Evolutionary conservation across 2,329 filamentous ascomycete genomes (phyloP).

Genomic region (Macrophomina pseudophaseolina): DNA sequence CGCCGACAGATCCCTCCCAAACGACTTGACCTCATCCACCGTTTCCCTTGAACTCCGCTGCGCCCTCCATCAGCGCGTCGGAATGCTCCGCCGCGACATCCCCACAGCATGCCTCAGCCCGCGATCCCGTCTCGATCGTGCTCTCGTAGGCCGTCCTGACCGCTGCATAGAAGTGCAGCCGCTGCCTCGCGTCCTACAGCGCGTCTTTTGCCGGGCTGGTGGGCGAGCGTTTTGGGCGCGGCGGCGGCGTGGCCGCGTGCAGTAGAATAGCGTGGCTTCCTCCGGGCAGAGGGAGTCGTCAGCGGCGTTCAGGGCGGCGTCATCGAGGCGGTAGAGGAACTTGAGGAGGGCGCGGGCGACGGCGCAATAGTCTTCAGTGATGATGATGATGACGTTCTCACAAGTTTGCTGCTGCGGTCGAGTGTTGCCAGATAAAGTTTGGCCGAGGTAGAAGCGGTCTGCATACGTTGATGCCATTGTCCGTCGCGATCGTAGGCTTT

Average conservation of each 20-base stretch:
- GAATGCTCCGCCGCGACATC: too few relatives aligned
- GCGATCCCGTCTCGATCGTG: too few relatives aligned
- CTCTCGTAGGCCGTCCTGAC: too few relatives aligned
- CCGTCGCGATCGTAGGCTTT: background rate
- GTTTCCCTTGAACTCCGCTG: too few relatives aligned
- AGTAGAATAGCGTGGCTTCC: background rate
- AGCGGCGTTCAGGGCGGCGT: background rate
- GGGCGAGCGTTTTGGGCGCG: background rate
- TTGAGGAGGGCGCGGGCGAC: constrained; percentile 17
- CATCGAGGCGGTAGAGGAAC: constrained; percentile 28
- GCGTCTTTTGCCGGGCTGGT: too few relatives aligned
- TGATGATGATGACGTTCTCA: background rate
- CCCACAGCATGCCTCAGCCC: too few relatives aligned
- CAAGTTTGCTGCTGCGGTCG: background rate
- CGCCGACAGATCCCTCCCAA: too few relatives aligned
- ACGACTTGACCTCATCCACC: too few relatives aligned
- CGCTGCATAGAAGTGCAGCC: too few relatives aligned
- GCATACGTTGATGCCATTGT: background rate
- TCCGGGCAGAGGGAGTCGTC: background rate
- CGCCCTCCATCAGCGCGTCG: too few relatives aligned
- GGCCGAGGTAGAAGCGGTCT: too few relatives aligned
- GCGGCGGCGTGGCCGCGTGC: background rate
- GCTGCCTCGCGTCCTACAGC: too few relatives aligned
- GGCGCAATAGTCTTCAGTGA: background rate
- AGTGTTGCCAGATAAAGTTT: background rate